A percentile compares a stretch with the other conserved stretches of the same genome.
These are phyloP conservation scores for Phaeotremella skinneri DNA, from an alignment of 768 basidiomycete species.

Conservation along the genomic window DNA sequence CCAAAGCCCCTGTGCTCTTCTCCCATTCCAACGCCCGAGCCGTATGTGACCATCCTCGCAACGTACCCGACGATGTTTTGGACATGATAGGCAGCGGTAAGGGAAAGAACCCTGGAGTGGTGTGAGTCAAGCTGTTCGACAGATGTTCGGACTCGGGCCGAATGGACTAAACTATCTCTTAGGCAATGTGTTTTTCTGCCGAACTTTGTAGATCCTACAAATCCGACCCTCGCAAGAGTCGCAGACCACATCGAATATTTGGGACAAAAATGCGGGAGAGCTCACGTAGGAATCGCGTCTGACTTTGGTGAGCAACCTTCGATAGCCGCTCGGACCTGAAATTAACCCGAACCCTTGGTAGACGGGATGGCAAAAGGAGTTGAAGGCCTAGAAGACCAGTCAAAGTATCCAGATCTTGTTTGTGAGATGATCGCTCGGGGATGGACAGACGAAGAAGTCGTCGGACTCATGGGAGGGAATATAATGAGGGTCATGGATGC, in stretches of 20 bases:
- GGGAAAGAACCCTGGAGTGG: constrained; percentile 23
- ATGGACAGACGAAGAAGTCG: constrained; percentile 30
- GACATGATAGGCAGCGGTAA: constrained; percentile 14
- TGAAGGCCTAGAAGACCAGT: constrained; percentile 28
- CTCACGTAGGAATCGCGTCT: constrained; percentile 25
- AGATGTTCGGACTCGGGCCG: not conserved
- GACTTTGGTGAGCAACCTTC: constrained; percentile 19
- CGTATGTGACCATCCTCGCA: constrained; percentile 31
- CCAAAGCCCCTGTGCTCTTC: constrained; percentile 26
- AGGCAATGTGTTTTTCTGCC: constrained; percentile 24
- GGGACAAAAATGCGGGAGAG: constrained; percentile 15
- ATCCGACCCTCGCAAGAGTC: constrained; percentile 21
- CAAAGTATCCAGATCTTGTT: constrained; percentile 27
- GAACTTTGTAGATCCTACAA: constrained; percentile 22
- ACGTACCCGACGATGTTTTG: constrained; percentile 30
- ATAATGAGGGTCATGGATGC: constrained; percentile 27
- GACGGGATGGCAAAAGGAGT: constrained; percentile 25
- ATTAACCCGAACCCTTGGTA: not conserved
- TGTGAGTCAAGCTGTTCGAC: constrained; percentile 13
- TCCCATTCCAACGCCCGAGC: constrained; percentile 25
- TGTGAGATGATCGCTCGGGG: constrained; percentile 27
- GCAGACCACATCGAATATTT: constrained; percentile 37
- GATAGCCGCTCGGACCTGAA: not conserved
- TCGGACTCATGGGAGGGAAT: constrained; percentile 30
- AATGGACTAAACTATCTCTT: not conserved